Evolutionary conservation across 1,284 basidiomycete species (phyloP).

Genomic region (Marasmius oreades): DNA sequence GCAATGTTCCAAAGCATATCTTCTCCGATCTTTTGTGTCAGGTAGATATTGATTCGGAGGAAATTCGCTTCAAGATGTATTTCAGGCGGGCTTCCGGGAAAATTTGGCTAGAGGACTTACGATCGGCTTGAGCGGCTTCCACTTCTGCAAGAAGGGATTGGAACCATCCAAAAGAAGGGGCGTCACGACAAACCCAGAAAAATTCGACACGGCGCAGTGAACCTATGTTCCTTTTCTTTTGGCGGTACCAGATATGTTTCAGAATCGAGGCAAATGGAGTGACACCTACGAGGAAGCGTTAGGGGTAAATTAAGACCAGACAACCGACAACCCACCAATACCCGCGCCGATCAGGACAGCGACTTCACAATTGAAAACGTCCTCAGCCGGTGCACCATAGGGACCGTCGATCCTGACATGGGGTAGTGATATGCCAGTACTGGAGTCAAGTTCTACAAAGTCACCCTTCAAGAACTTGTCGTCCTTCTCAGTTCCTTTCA

Average conservation of each 20-base stretch:
- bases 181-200: constrained; percentile 88
- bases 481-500: constrained; percentile 70
- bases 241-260: constrained; percentile 91
- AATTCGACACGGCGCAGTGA: constrained; percentile 83
- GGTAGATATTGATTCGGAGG: constrained; percentile 85
- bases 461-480: constrained; percentile 59
- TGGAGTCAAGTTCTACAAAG: constrained; percentile 73
- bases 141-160: constrained; percentile 81
- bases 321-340: constrained; percentile 56
- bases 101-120: constrained; percentile 41
- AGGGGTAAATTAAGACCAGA: neutral
- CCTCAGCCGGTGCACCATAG: constrained; percentile 86
- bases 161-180: constrained; percentile 93
- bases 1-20: constrained; percentile 90
- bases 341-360: constrained; percentile 86
- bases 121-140: constrained; percentile 80
- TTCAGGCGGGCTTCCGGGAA: constrained; percentile 7
- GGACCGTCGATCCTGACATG: constrained; percentile 81
- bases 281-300: constrained; percentile 46
- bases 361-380: constrained; percentile 83
- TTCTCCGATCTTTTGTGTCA: constrained; percentile 81
- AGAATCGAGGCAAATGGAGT: constrained; percentile 90
- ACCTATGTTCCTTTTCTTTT: constrained; percentile 71
- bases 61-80: constrained; percentile 62
- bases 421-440: constrained; percentile 53